Evolutionary conservation across 2,329 filamentous ascomycete species (phyloP).

Genomic region (Aureobasidium sp.): DNA sequence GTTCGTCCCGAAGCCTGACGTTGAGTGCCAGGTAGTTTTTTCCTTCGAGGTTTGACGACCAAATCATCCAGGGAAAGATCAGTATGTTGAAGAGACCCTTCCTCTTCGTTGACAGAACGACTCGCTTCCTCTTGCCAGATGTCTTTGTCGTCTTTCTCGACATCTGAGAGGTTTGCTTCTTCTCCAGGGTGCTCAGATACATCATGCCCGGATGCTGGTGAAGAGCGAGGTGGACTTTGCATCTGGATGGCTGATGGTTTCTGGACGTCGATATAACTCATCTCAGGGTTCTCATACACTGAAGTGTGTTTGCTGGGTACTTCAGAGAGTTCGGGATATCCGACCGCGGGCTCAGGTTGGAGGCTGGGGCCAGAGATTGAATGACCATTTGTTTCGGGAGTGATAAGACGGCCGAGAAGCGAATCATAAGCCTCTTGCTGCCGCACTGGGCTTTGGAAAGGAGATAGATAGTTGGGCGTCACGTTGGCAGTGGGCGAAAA

Average conservation of each 20-base stretch:
- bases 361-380: background rate
- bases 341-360: background rate
- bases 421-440: conserved; percentile 17
- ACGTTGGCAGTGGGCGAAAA: background rate
- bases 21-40: conserved; percentile 48
- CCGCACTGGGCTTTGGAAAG: conserved; percentile 20
- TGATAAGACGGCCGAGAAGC: conserved; percentile 23
- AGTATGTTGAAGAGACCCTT: conserved; percentile 21
- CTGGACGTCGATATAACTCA: conserved; percentile 27
- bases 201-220: background rate
- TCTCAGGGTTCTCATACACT: background rate
- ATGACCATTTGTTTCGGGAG: conserved; percentile 17
- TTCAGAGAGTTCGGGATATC: conserved; percentile 2
- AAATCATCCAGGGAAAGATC: conserved; percentile 30
- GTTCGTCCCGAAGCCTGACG: conserved; percentile 43
- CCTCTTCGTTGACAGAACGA: conserved; percentile 32
- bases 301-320: background rate
- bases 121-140: conserved; percentile 57
- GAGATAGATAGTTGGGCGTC: conserved; percentile 10
- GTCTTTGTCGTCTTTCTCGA: conserved; percentile 35
- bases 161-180: conserved; percentile 18
- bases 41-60: conserved; percentile 37
- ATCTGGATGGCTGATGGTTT: conserved; percentile 28
- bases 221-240: background rate
- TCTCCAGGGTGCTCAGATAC: background rate